Base-by-base conservation (phyloP, 805 yeast genomes). In the Zygosaccharomyces rouxii region DNA sequence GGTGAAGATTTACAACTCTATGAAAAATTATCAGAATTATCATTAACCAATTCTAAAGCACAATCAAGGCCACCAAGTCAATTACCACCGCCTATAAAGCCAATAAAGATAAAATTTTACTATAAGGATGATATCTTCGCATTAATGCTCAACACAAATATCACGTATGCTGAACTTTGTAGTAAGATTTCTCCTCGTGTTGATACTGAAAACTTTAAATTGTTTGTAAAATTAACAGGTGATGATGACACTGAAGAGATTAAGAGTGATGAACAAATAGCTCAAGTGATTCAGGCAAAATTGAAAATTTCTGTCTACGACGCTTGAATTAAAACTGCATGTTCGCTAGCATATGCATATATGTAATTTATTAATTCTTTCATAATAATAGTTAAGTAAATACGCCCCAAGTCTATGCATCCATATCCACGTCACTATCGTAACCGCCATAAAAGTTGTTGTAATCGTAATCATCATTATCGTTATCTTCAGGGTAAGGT, bases 41-140 rank as follows among this genome's bases (percentile, higher is more conserved):
- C 70, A 4, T 28, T 64, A 7, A 51, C 53, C 4, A 42, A 48
- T 18, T 47, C 57, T 16, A 54, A 54, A 44, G 57, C 64, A 6
- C 58, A 57, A 39, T 62, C 67, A 6, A 57, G 67, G 41, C 66
- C 67, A 21, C 64, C 66, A 13, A 61, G 67, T 50, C 55, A 56
- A 13, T 50, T 56, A 23, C 59, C 66, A 16, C 63, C 67, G 39
- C 60, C 58, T 18, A 51, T 45, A 46, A 60, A 65, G 48, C 54
- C 68, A 2, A 58, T 62, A 1, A 86, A 86, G 64, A 78, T 86
- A 44, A 86, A 86, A 63, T 84, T 86, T 59, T 86, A 83, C 63
- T 85, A 80, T 59, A 83, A 81, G 50, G 94, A 85, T 58, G 95
- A 86, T 61, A 86, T 86, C 13, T 86, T 86, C 71, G 94, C 89